Percentiles rank a stretch among this genome's conserved stretches.
Evolutionary conservation across 768 basidiomycete species (phyloP).

Genomic region (Clavaria fumosa): DNA sequence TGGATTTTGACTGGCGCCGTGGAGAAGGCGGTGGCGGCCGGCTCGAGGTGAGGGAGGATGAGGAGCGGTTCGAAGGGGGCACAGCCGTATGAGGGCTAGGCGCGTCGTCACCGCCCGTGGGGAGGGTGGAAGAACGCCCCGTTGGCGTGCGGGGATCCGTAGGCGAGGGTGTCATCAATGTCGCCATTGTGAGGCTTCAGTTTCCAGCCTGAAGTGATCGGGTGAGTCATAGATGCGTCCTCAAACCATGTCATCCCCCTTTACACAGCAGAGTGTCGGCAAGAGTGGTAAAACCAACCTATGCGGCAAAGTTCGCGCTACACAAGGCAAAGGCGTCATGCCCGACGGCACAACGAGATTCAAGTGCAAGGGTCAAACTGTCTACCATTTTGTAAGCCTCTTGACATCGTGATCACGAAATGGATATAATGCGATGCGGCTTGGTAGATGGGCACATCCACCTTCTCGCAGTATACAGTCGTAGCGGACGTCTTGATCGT

Average conservation of each 20-base stretch:
- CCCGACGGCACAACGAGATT: slow-evolving; percentile 83
- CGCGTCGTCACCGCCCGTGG: no score
- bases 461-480: slow-evolving; percentile 99
- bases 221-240: no score
- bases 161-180: slow-evolving; percentile 81
- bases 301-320: slow-evolving; percentile 88
- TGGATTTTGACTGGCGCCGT: slow-evolving; percentile 8
- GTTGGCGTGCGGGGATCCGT: no score
- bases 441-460: slow-evolving; percentile 89
- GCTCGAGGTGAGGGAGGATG: no score
- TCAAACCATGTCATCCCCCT: slow-evolving; percentile 96
- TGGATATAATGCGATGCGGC: no score
- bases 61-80: no score
- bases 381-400: slow-evolving; percentile 82
- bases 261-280: slow-evolving; percentile 98
- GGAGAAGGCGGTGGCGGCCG: background rate
- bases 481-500: slow-evolving; percentile 96
- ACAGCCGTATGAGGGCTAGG: no score
- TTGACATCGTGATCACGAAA: background rate
- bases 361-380: slow-evolving; percentile 70
- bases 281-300: slow-evolving; percentile 97
- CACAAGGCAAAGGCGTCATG: slow-evolving; percentile 92
- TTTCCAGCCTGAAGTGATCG: no score
- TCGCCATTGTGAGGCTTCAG: slow-evolving; percentile 20
- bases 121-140: no score